These are phyloP conservation scores for Lasiosphaeris hirsuta DNA, from an alignment of 495 filamentous ascomycete genomes.

Conservation along the genomic window DNA sequence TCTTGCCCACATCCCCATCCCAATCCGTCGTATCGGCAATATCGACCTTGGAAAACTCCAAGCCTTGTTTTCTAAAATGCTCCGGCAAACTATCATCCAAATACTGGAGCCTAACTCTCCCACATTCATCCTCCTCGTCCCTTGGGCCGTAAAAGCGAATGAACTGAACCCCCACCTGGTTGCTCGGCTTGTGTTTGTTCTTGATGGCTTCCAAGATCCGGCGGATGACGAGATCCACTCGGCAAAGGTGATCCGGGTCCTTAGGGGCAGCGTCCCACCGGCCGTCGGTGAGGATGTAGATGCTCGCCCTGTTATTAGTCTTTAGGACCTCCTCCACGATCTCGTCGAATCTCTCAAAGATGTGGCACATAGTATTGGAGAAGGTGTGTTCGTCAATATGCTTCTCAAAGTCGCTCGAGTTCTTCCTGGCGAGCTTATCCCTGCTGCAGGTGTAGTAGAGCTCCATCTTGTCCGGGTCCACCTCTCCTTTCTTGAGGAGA, in stretches of 20 bases:
- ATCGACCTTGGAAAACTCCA: not conserved
- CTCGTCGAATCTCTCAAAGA: not conserved
- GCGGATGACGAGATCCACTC: not conserved
- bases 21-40: conserved; percentile 8
- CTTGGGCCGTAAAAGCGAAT: conserved; percentile 1
- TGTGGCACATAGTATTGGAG: not conserved
- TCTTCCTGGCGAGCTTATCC: not conserved
- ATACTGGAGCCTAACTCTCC: not conserved
- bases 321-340: not conserved
- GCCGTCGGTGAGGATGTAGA: conserved; percentile 9
- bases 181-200: not conserved
- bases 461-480: conserved; percentile 9
- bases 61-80: not conserved
- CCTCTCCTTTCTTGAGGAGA: conserved; percentile 1
- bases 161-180: conserved; percentile 8
- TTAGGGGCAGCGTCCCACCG: not conserved
- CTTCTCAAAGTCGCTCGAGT: not conserved
- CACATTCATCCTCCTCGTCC: not conserved
- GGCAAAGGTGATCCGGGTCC: not conserved
- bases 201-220: not conserved
- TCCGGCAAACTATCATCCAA: not conserved
- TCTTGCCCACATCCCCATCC: conserved; percentile 4
- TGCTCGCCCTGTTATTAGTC: not conserved
- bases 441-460: conserved; percentile 1
- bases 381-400: not conserved